Conservation (phyloP, 176 grass and related monocot species). For the Avena sativa region DNA sequence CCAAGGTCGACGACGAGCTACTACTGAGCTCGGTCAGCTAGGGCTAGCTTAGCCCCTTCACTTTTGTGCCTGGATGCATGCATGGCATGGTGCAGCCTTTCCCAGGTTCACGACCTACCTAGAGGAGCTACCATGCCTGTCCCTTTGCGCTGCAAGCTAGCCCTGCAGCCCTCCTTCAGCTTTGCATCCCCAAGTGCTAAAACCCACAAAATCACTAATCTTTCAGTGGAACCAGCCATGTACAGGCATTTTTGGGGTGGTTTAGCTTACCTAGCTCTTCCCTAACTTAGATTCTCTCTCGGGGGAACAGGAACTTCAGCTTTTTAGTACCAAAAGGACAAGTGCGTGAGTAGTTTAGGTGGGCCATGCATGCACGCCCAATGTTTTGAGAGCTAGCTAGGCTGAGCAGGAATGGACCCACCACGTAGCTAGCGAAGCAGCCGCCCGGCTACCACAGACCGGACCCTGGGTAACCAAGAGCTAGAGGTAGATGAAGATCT, state of each 20-base stretch:
- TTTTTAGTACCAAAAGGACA: slow-evolving; percentile 19
- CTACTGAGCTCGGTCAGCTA: slow-evolving; percentile 48
- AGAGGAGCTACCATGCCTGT: slow-evolving; percentile 26
- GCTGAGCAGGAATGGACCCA: neutral
- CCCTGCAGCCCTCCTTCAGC: slow-evolving; percentile 11
- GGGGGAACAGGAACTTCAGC: neutral
- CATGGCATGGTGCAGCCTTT: slow-evolving; percentile 55
- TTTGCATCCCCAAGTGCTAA: slow-evolving; percentile 50
- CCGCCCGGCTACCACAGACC: slow-evolving; percentile 24
- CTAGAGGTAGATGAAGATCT: slow-evolving; percentile 11
- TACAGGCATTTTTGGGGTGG: slow-evolving; percentile 30
- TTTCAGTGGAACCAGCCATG: slow-evolving; percentile 46
- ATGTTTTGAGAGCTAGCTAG: slow-evolving; percentile 12
- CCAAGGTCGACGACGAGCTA: slow-evolving; percentile 39
- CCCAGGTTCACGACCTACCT: slow-evolving; percentile 50
- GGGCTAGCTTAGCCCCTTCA: slow-evolving; percentile 48
- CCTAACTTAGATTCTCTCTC: slow-evolving; percentile 24
- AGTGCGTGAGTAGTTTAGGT: slow-evolving; percentile 17
- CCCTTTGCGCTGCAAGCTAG: slow-evolving; percentile 47
- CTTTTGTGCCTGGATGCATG: slow-evolving; percentile 35
- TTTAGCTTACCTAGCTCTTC: neutral
- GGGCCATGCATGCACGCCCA: slow-evolving; percentile 16
- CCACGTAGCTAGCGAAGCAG: slow-evolving; percentile 12
- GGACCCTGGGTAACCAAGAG: slow-evolving; percentile 12
- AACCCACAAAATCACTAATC: slow-evolving; percentile 54